Base-by-base conservation (phyloP, 306 rosid genomes). In the Malus asiatica region DNA sequence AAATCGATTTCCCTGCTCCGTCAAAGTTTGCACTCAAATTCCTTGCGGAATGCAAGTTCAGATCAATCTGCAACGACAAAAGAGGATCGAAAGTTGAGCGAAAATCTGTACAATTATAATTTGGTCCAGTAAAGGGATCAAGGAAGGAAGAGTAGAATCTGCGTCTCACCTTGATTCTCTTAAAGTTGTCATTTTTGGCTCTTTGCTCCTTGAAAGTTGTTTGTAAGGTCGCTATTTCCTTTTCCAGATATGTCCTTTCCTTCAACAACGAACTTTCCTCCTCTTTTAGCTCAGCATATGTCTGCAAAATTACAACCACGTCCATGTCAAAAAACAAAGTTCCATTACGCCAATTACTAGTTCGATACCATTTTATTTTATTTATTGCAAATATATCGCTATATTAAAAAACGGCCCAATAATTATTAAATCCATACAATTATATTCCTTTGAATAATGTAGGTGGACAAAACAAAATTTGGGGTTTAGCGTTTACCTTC, bases 231-330 rank as follows among this genome's bases (percentile, higher is more conserved):
- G 87, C 89, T 53, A 72, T 70, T 63, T 92, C 98, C 95, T 86
- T 88, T 72, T 73, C 76, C 72, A 95, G 71, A 74, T 70, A 38
- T 63, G 71, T 67, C 75, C 82, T 90, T 87, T 90, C 96, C 80
- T 85, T 87, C 83, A 92, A 80, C 83, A 95, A 87, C 30, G 89
- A 82, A 80, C 69, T 79, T 79, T 92, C 97, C 88, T 87, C 93
- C 79, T 94, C 96, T 77, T 90, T 89, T 11, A 91, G 90, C 84
- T 94, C 93, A 46, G 93, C 89, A 80, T 84, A 84, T 10, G 93
- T 87, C 98, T 94, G 67, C 1, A 79, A 33, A 63, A 77, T 67
- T 75, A 22, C 62, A 70, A 77, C 44, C 58, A 16, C 66, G 51
- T 62, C 58, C 71, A 20, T 29, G 44, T 80, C 46, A 77, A 60